These are phyloP conservation scores for Jackrogersella minutella DNA, from an alignment of 495 filamentous ascomycete species.

Conservation along the genomic window DNA sequence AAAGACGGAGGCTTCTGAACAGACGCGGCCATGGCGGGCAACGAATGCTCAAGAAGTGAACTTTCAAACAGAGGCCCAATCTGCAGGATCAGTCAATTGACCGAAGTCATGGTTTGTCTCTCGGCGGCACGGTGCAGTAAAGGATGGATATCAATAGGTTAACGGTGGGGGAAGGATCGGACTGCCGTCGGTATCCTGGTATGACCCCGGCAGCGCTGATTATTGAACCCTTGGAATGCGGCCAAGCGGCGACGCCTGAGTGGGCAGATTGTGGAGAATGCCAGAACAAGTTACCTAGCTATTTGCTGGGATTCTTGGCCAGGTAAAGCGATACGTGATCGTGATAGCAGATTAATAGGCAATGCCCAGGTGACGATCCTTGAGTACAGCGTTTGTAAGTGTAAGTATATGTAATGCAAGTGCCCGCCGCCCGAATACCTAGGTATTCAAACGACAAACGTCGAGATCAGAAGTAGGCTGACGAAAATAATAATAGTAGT, in stretches of 20 bases:
- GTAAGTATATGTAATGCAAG: conserved; percentile 11
- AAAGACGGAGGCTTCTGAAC: conserved; percentile 30
- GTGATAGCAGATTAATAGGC: conserved; percentile 15
- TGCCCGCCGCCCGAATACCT: conserved; percentile 5
- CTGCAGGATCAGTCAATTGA: conserved; percentile 27
- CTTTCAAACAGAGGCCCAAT: conserved; percentile 20
- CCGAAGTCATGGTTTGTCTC: conserved; percentile 39
- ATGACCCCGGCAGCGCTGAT: conserved; percentile 27
- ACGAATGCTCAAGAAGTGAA: conserved; percentile 12
- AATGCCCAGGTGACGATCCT: too few species aligned
- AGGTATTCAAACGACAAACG: conserved; percentile 17
- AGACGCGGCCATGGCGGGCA: conserved; percentile 35
- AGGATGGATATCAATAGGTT: conserved; percentile 27
- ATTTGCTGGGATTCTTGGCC: too few species aligned
- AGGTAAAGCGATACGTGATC: conserved; percentile 30
- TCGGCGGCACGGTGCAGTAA: conserved; percentile 1
- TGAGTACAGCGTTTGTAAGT: not conserved
- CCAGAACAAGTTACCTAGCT: conserved; percentile 27
- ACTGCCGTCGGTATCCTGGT: conserved; percentile 32
- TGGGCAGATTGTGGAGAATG: conserved; percentile 42
- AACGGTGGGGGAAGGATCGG: conserved; percentile 31
- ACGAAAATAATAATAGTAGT: not conserved
- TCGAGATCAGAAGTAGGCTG: not conserved
- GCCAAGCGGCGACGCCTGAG: conserved; percentile 35
- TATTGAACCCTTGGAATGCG: conserved; percentile 35